phyloP scores from a whole-genome alignment of 176 grass and related monocot genomes.

The Ananas comosus region DNA sequence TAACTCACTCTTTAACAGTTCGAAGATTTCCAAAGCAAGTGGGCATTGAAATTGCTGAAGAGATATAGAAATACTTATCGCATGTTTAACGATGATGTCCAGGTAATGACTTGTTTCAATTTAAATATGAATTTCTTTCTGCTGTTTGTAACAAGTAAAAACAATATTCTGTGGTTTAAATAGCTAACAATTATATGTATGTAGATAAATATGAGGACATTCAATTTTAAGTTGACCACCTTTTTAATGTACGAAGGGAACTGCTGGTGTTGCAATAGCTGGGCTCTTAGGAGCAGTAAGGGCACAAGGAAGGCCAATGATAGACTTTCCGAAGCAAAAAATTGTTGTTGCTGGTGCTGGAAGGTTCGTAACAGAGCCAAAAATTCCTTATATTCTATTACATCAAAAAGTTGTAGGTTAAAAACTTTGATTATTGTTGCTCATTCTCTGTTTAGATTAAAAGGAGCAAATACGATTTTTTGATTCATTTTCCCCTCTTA shows the following conservation, averaged over 20 bases:
- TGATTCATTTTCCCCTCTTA: neutral
- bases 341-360: conserved; percentile 99
- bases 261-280: conserved; percentile 98
- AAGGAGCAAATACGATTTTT: neutral
- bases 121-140: neutral
- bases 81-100: conserved; percentile 99
- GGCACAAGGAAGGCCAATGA: conserved; percentile 90
- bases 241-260: conserved; percentile 57
- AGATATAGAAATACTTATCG: conserved; percentile 85
- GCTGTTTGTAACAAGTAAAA: neutral
- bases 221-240: neutral
- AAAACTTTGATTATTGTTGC: neutral
- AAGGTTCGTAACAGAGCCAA: conserved; percentile 33
- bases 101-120: conserved; percentile 40
- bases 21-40: conserved; percentile 99
- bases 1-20: conserved; percentile 40
- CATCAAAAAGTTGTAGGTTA: conserved; percentile 1
- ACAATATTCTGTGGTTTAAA: conserved; percentile 9
- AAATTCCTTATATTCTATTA: conserved; percentile 2
- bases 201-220: neutral
- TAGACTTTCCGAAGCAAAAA: conserved; percentile 98
- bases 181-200: neutral
- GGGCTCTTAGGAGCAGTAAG: conserved; percentile 93
- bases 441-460: neutral
- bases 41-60: conserved; percentile 90